phyloP scores from a whole-genome alignment of 2,329 filamentous ascomycete genomes.

The Paecilomyces sp. region DNA sequence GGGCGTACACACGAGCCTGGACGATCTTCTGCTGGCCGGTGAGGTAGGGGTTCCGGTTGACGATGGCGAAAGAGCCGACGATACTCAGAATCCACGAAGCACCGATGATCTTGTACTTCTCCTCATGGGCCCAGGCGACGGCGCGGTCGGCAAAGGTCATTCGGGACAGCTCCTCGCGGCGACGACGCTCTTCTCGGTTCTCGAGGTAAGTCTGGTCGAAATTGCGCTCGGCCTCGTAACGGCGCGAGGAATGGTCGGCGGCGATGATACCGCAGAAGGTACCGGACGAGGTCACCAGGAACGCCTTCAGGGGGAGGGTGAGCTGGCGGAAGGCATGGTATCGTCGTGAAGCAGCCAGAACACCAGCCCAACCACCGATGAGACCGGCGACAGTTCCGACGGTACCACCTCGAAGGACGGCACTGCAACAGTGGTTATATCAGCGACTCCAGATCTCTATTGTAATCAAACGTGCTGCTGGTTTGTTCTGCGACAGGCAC shows the following conservation, averaged over 20 bases:
- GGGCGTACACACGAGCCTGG: slow-evolving; percentile 89
- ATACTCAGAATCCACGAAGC: slow-evolving; percentile 75
- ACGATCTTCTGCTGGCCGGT: slow-evolving; percentile 78
- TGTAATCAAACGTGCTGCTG: background rate
- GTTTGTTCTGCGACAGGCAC: background rate
- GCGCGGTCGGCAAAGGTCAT: slow-evolving; percentile 55
- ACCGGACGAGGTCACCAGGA: slow-evolving; percentile 73
- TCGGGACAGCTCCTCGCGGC: slow-evolving; percentile 46
- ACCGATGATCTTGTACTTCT: slow-evolving; percentile 83
- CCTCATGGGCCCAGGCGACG: slow-evolving; percentile 66
- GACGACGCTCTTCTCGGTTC: slow-evolving; percentile 49
- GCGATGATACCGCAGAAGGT: slow-evolving; percentile 85
- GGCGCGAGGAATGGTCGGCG: slow-evolving; percentile 67
- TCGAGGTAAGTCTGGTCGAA: slow-evolving; percentile 61
- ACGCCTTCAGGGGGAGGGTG: slow-evolving; percentile 82
- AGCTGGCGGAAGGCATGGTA: slow-evolving; percentile 73
- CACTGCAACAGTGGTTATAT: slow-evolving; percentile 30
- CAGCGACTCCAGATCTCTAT: background rate
- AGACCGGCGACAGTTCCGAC: slow-evolving; percentile 66
- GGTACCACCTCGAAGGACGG: slow-evolving; percentile 71
- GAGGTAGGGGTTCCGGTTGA: slow-evolving; percentile 70
- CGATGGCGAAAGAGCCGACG: slow-evolving; percentile 64
- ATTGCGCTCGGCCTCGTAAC: slow-evolving; percentile 64
- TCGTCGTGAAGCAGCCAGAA: slow-evolving; percentile 60
- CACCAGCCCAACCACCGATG: slow-evolving; percentile 58